These are phyloP conservation scores for Aphanoascus verrucosus DNA, from an alignment of 2,329 filamentous ascomycete species.

Conservation along the genomic window DNA sequence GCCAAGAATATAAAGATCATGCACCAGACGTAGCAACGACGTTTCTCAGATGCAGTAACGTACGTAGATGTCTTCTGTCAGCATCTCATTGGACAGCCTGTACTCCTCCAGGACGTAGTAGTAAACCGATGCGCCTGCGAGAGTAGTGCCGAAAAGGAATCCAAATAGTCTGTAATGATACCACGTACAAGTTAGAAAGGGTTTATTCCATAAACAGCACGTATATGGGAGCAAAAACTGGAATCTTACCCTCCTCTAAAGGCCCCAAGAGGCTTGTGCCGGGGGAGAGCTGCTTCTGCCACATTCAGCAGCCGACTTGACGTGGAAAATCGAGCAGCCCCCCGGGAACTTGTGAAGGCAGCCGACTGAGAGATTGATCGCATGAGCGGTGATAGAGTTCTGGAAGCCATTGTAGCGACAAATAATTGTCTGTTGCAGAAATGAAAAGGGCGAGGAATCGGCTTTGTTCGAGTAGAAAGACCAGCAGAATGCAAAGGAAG, in stretches of 20 bases:
- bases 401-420: slow-evolving; percentile 4
- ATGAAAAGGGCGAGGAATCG: not conserved
- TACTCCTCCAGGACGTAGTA: slow-evolving; percentile 91
- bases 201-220: not conserved
- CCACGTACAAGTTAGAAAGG: slow-evolving; percentile 6
- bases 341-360: not conserved
- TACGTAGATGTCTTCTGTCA: slow-evolving; percentile 95
- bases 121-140: slow-evolving; percentile 73
- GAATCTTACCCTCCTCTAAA: slow-evolving; percentile 59
- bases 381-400: slow-evolving; percentile 2
- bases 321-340: slow-evolving; percentile 25
- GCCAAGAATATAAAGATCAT: not conserved
- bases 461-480: not conserved
- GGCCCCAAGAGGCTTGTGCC: slow-evolving; percentile 57
- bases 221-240: not conserved
- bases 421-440: not conserved
- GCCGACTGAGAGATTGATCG: slow-evolving; percentile 1
- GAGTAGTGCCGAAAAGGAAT: slow-evolving; percentile 74
- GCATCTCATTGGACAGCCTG: slow-evolving; percentile 80
- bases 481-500: not conserved
- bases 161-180: slow-evolving; percentile 60
- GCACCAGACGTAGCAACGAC: not conserved
- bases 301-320: slow-evolving; percentile 29
- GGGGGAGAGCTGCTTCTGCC: slow-evolving; percentile 38
- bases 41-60: slow-evolving; percentile 34